Percentiles rank a stretch among this genome's conserved stretches.
Evolutionary conservation across 1,139 yeast species (phyloP).

Genomic region (Pichia inconspicua): DNA sequence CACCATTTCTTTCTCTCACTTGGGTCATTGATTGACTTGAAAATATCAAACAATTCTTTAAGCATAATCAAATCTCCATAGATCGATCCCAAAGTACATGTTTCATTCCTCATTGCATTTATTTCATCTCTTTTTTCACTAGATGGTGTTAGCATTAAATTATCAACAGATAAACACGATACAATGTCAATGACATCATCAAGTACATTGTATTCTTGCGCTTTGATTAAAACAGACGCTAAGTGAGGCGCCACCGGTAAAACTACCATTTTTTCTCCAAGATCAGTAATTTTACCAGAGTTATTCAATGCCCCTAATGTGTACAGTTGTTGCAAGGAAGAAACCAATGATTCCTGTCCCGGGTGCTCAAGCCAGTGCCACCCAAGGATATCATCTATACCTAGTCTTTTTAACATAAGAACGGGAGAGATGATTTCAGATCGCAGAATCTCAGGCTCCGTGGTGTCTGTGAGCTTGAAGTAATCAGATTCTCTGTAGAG

Average conservation of each 20-base stretch:
- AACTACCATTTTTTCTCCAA: conserved; percentile 80
- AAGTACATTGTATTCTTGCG: conserved; percentile 51
- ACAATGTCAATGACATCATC: conserved; percentile 77
- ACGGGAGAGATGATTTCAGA: conserved; percentile 82
- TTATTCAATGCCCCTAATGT: conserved; percentile 75
- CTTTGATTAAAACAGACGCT: conserved; percentile 77
- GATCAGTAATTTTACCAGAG: conserved; percentile 61
- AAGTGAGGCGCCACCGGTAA: conserved; percentile 87
- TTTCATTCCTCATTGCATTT: conserved; percentile 49
- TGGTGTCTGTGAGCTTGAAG: conserved; percentile 56
- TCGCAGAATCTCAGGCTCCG: conserved; percentile 88
- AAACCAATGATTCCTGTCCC: conserved; percentile 63
- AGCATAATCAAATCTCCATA: conserved; percentile 81
- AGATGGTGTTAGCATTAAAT: conserved; percentile 69
- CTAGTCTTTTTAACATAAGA: conserved; percentile 71
- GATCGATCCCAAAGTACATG: conserved; percentile 60
- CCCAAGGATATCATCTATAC: conserved; percentile 71
- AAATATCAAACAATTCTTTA: conserved; percentile 68
- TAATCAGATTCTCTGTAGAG: conserved; percentile 72
- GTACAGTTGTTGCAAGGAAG: conserved; percentile 74
- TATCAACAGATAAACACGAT: conserved; percentile 89
- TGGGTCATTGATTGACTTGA: conserved; percentile 37
- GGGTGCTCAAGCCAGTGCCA: conserved; percentile 96
- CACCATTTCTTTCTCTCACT: conserved; percentile 68
- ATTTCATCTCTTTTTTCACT: conserved; percentile 80